Base-by-base conservation (phyloP, 2,329 filamentous ascomycete species). In the Hypocrella siamensis region DNA sequence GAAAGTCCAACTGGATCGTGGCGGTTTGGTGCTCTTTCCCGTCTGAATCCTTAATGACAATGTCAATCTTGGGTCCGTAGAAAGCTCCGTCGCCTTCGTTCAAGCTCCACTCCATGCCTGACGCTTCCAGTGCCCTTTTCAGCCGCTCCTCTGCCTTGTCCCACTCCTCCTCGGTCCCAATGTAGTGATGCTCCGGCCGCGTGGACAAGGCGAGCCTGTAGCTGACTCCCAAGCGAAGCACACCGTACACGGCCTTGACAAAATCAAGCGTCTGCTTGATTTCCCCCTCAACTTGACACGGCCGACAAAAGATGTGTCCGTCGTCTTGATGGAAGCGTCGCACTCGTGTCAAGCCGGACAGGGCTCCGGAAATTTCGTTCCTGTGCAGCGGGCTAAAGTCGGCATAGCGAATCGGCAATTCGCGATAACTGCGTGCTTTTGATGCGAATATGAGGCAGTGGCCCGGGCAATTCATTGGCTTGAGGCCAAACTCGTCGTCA, bases 401-500 rank as follows among this genome's bases (percentile, higher is more conserved):
- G 34, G 84, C 82, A 53, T 83, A 84, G 44, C 84, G 75, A 38
- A 92, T 68, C 2, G 85, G 84, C 14, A 93, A 60, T 40, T 93
- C 80, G 40, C 78, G 70, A 54, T 88, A 88, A 42, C 77, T 84
- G 38, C 75, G 73, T 35, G 67, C 66, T 41, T 77, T 70, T 29
- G 77, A 77, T 37, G 70, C 76, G 50, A 92, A 93, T 38, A 93
- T 70, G 40, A 93, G 61, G 49, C 83, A 92, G 53, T 93, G 84
- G 3, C 83, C 84, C 0, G 84, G 84, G 49, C 84, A 93, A 49
- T 93, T 93, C 84, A 93, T 93, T 11, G 84, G 84, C 54, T 93
- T 93, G 42, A 93, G 59, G 14, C 81, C 82, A 53, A 82, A 92
- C 39, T 81, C 78, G 40, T 77, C 74, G 38, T 71, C 66, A 36